phyloP scores from a whole-genome alignment of 148 eudicot genomes.

The Mesembryanthemum crystallinum region DNA sequence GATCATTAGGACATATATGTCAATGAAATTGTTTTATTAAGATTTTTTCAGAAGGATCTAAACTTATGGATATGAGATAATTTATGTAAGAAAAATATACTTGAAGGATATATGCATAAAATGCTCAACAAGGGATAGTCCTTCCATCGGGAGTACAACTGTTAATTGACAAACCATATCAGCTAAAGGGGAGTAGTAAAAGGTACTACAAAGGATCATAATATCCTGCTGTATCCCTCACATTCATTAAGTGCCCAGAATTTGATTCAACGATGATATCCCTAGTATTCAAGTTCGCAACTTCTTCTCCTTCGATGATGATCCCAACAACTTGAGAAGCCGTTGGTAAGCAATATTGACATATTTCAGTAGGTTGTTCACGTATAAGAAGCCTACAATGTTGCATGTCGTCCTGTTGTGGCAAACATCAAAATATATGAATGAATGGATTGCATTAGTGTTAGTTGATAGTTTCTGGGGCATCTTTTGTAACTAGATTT shows the following conservation, averaged over 20 bases:
- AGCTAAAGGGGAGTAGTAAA: background rate
- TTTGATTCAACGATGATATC: background rate
- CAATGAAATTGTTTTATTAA: too few relatives aligned
- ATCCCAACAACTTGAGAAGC: slow-evolving; percentile 9
- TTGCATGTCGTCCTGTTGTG: background rate
- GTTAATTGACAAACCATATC: slow-evolving; percentile 15
- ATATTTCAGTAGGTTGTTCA: background rate
- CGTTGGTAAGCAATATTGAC: slow-evolving; percentile 6
- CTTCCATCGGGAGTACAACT: background rate
- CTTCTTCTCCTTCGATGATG: slow-evolving; percentile 1
- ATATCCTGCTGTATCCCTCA: background rate
- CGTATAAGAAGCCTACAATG: background rate
- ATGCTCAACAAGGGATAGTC: background rate
- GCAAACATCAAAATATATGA: background rate
- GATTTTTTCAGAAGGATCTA: too few relatives aligned
- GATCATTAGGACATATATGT: background rate
- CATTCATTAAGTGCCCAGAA: background rate
- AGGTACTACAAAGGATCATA: slow-evolving; percentile 12
- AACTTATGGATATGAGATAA: too few relatives aligned
- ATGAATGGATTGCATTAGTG: slow-evolving; percentile 2
- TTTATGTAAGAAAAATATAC: background rate
- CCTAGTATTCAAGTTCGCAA: slow-evolving; percentile 3
- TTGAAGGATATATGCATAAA: background rate
- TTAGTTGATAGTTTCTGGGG: too few relatives aligned
- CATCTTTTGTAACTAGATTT: too few relatives aligned